A percentile compares a stretch with the other conserved stretches of the same genome.
Conservation (phyloP, 2,329 filamentous ascomycete species). For the Meredithiella fracta region DNA sequence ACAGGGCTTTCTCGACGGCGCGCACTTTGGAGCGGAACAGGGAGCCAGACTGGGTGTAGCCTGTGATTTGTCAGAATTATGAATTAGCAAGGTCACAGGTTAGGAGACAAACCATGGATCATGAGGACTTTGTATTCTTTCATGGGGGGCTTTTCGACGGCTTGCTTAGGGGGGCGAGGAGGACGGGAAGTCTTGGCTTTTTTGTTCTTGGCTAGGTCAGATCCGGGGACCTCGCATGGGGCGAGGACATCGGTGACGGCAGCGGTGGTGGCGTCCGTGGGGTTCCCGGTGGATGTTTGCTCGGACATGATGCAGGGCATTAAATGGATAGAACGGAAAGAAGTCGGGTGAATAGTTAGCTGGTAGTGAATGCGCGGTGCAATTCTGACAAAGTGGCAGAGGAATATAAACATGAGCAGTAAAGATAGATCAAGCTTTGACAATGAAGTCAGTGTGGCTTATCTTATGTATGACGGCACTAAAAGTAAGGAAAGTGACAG, state of each 20-base stretch:
- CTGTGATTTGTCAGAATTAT: slow-evolving; percentile 23
- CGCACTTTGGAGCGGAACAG: slow-evolving; percentile 80
- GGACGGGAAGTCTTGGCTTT: slow-evolving; percentile 4
- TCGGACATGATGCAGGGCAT: slow-evolving; percentile 5
- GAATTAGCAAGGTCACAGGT: background rate
- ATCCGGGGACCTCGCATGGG: background rate
- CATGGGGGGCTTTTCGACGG: slow-evolving; percentile 20
- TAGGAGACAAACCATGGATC: slow-evolving; percentile 45
- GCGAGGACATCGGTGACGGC: background rate
- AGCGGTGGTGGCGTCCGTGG: background rate
- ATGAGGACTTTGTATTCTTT: slow-evolving; percentile 52
- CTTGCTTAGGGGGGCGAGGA: slow-evolving; percentile 9
- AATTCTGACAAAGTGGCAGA: background rate
- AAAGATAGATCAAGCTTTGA: background rate
- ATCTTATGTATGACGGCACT: background rate
- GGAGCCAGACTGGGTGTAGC: slow-evolving; percentile 79
- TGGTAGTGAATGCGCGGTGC: background rate
- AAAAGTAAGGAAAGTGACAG: background rate
- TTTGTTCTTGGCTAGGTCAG: background rate
- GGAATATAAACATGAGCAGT: background rate
- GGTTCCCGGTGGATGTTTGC: background rate
- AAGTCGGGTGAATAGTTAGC: background rate
- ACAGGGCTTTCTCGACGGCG: slow-evolving; percentile 64
- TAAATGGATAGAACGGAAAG: background rate
- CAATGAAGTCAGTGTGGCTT: background rate